Percentiles rank a stretch among this genome's conserved stretches.
These are phyloP conservation scores for Starmerella bombi DNA, from an alignment of 805 yeast species.

Conservation along the genomic window DNA sequence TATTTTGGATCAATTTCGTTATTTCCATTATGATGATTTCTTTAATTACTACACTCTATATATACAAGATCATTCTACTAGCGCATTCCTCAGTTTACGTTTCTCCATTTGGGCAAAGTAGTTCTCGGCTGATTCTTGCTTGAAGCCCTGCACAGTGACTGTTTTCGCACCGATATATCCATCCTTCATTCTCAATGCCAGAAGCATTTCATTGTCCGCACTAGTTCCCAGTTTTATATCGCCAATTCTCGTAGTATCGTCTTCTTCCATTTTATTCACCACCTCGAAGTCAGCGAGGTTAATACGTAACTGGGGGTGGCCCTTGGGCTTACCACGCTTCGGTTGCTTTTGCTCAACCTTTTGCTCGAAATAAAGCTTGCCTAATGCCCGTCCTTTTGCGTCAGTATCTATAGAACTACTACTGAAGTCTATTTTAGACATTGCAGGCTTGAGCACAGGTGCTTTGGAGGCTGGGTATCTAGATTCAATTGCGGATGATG, in stretches of 20 bases:
- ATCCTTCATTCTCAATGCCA: slow-evolving; percentile 15
- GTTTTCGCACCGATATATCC: slow-evolving; percentile 19
- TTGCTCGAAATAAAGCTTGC: slow-evolving; percentile 18
- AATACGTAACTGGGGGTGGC: slow-evolving; percentile 11
- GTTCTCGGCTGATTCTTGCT: slow-evolving; percentile 11
- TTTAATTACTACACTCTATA: background rate
- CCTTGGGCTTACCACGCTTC: slow-evolving; percentile 7
- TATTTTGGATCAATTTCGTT: background rate
- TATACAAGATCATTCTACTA: background rate
- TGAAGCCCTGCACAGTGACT: slow-evolving; percentile 19
- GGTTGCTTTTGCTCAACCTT: slow-evolving; percentile 3
- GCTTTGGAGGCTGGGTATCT: slow-evolving; percentile 10
- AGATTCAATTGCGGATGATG: background rate
- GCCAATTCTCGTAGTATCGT: slow-evolving; percentile 1
- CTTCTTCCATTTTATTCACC: background rate
- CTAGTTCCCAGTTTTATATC: background rate
- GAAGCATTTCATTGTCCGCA: slow-evolving; percentile 1
- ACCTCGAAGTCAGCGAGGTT: slow-evolving; percentile 13
- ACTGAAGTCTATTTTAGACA: slow-evolving; percentile 10
- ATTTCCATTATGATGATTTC: background rate
- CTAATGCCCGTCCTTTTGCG: slow-evolving; percentile 20
- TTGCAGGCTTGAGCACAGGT: slow-evolving; percentile 8
- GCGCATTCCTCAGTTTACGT: slow-evolving; percentile 4
- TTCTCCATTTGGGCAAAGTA: slow-evolving; percentile 9
- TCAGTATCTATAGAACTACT: slow-evolving; percentile 1